Base-by-base conservation (phyloP, 257 asterid species). In the Nicotiana noctiflora region DNA sequence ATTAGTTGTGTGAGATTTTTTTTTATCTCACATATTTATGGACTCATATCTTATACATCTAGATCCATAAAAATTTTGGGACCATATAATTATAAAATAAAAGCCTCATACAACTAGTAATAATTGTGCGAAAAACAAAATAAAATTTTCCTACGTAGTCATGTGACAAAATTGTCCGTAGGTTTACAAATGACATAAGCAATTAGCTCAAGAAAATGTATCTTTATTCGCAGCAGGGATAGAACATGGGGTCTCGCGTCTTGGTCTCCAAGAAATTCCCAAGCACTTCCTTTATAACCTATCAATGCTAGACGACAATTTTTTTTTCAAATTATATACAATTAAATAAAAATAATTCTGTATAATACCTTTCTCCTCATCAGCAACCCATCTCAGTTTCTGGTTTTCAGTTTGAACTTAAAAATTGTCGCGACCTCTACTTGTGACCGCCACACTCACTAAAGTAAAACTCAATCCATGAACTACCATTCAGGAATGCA, bases 401-500 rank as follows among this genome's bases (percentile, higher is more conserved):
- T 40, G 46, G 46, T 40, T 23, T 23, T 32, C 72, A 14, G 14
- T 64, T 23, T 29, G 76, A 46, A 67, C 37, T 21, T 27, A 49
- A 49, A 49, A 49, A 67, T 21, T 18, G 25, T 23, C 8, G 76
- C 15, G 8, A 59, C 57, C 70, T 4, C 7, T 11, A 55, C 29
- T 6, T 11, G 80, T 59, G 80, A 21, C 67, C 63, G 4, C 80
- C 80, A 56, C 51, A 52, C 52, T 76, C 56, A n/a, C n/a, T 19
- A 27, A 25, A 63, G 79, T 74, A 25, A 25, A 8, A 25, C 51
- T 37, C 55, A 40, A 37, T 44, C 40, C 21, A 85, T 70, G 75
- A 86, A 79, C 44, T 56, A 52, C 76, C 53, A 34, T 76, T 87
- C 91, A 34, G 86, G 87, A 76, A 80, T 81, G 90, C 89, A 87